Base-by-base conservation (phyloP, 768 basidiomycete species). In the Coprinellus micaceus region DNA sequence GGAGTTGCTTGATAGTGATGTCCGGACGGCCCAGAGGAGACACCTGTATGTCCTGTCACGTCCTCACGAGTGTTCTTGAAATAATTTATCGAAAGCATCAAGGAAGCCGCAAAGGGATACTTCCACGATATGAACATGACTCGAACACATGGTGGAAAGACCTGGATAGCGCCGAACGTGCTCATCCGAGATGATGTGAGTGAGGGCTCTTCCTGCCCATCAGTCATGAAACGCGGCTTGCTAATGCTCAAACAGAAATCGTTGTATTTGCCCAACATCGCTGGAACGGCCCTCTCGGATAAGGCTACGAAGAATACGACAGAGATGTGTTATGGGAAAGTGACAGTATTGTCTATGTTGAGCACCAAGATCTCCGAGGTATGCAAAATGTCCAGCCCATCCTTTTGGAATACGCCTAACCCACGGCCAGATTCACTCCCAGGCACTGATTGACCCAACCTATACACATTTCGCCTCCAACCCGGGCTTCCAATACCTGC, bases 101-200 rank as follows among this genome's bases (percentile, higher is more conserved):
- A 77, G 60, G 72, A 81, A 65, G 76, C 79, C 0, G 80, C 83
- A 12, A 89, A 86, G 65, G 93, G 94, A 0, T 96, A 98, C 71
- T 98, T 92, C 64, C 80, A 89, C 52, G 96, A 98, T 67, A 60
- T 78, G 54, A 89, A 91, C 63, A 84, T 86, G 66, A 88, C 91
- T 1, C 76, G 88, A 50, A 79, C 79, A 41, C 83, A 93, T 62
- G 94, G 93, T 15, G 96, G 96, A 15, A 98, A 98, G 74, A 88
- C 89, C 9, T 98, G 93, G 94, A 82, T 94, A 51, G 94, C 94
- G 11, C 95, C 94, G 1, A 84, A 81, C 21, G 88, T 90, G 21
- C 77, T 98, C 63, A 94, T 98, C 60, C 84, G 86, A 26, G 91
- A 94, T 74, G 92, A 96, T 61, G 95, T 95, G 66, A 62, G 90